These are phyloP conservation scores for Septoria petroselini DNA, from an alignment of 2,329 filamentous ascomycete species.

Conservation along the genomic window DNA sequence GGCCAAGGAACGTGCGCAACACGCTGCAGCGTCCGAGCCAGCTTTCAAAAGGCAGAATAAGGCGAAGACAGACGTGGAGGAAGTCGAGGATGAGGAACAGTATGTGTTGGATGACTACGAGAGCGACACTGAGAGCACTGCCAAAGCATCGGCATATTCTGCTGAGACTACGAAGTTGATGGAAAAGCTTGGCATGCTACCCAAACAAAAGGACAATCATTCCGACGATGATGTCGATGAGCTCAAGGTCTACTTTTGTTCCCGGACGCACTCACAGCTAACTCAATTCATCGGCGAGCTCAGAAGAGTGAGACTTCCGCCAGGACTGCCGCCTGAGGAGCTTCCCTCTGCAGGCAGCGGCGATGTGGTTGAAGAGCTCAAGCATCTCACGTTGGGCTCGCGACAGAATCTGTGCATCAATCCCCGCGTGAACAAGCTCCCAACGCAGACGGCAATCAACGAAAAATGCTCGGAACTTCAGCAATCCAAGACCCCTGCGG, in stretches of 20 bases:
- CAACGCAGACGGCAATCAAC: conserved; percentile 76
- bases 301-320: conserved; percentile 70
- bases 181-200: conserved; percentile 53
- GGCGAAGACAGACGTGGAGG: conserved; percentile 28
- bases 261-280: conserved; percentile 86
- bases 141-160: conserved; percentile 45
- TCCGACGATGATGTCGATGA: conserved; percentile 59
- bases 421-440: conserved; percentile 68
- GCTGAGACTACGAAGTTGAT: conserved; percentile 73
- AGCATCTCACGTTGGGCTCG: conserved; percentile 79
- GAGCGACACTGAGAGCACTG: conserved; percentile 54
- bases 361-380: conserved; percentile 59
- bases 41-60: conserved; percentile 47
- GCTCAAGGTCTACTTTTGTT: conserved; percentile 87
- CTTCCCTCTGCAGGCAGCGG: not conserved
- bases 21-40: conserved; percentile 47
- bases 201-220: conserved; percentile 38
- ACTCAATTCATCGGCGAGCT: conserved; percentile 84
- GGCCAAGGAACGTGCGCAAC: conserved; percentile 48
- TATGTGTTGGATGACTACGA: conserved; percentile 76
- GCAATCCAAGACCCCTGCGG: conserved; percentile 60
- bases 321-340: conserved; percentile 53
- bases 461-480: conserved; percentile 90
- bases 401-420: conserved; percentile 91
- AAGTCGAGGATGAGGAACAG: conserved; percentile 57